Conservation (phyloP, 192 early-diverging fungal species). For the Dissophora globulifera region DNA sequence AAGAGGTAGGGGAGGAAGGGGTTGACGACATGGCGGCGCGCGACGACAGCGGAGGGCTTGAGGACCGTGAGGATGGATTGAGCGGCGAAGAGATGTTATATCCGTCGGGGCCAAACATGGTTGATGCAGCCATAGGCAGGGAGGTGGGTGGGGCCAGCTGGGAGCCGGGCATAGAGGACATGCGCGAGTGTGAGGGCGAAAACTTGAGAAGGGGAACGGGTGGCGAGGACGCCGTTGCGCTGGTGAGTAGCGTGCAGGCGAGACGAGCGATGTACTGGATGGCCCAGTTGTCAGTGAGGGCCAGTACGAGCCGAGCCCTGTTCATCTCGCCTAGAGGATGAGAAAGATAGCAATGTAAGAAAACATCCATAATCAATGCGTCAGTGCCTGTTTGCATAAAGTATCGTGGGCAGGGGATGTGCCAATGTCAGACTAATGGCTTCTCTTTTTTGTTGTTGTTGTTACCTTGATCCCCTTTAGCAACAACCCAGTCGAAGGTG, state of each 20-base stretch:
- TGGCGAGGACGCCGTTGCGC: conserved; percentile 47
- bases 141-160: conserved; percentile 10
- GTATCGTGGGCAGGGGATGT: too few relatives aligned
- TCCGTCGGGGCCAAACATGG: conserved; percentile 10
- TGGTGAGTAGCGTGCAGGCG: conserved; percentile 58
- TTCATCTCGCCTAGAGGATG: conserved; percentile 53
- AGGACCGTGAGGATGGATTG: background rate
- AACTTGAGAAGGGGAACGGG: conserved; percentile 53
- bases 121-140: background rate
- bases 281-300: conserved; percentile 63
- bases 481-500: conserved; percentile 71
- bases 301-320: conserved; percentile 57
- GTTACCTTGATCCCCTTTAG: conserved; percentile 61
- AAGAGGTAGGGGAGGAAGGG: conserved; percentile 19
- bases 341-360: background rate
- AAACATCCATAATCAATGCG: too few relatives aligned
- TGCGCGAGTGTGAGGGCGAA: conserved; percentile 70
- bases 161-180: conserved; percentile 64
- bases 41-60: conserved; percentile 2
- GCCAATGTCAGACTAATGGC: too few relatives aligned
- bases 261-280: conserved; percentile 63
- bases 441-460: too few relatives aligned
- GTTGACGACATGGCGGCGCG: conserved; percentile 11
- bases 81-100: too few relatives aligned
- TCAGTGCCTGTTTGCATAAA: too few relatives aligned